phyloP scores from a whole-genome alignment of 2,329 filamentous ascomycete genomes.

The Zymoseptoria brevis region DNA sequence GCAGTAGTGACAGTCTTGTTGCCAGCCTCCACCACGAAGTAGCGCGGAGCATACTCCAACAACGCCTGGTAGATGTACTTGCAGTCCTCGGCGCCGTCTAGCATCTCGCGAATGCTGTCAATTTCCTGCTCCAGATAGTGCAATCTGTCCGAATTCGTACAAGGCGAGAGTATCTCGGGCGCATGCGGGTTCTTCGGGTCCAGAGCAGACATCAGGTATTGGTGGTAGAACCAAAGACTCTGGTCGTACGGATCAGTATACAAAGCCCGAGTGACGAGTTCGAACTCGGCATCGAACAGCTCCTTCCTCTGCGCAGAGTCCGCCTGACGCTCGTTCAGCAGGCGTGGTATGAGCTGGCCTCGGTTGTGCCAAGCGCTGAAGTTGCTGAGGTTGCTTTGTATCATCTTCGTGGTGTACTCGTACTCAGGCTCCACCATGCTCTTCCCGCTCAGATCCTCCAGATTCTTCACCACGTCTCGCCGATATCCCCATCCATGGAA shows the following conservation, averaged over 20 bases:
- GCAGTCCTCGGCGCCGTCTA: slow-evolving; percentile 57
- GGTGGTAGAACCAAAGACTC: slow-evolving; percentile 94
- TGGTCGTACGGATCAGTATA: slow-evolving; percentile 91
- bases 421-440: slow-evolving; percentile 71
- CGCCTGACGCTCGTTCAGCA: slow-evolving; percentile 64
- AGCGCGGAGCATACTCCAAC: slow-evolving; percentile 63
- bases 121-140: slow-evolving; percentile 63
- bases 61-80: slow-evolving; percentile 90
- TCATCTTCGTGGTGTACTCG: slow-evolving; percentile 84
- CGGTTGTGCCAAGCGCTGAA: slow-evolving; percentile 96
- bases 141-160: slow-evolving; percentile 54
- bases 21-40: slow-evolving; percentile 41
- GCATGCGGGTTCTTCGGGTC: slow-evolving; percentile 45
- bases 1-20: slow-evolving; percentile 35
- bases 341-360: slow-evolving; percentile 68
- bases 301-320: slow-evolving; percentile 53
- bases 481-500: slow-evolving; percentile 97
- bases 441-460: slow-evolving; percentile 51
- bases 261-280: slow-evolving; percentile 66
- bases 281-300: slow-evolving; percentile 72
- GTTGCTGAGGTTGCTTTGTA: slow-evolving; percentile 76
- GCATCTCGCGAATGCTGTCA: slow-evolving; percentile 61
- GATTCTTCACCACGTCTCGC: slow-evolving; percentile 63
- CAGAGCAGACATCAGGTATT: slow-evolving; percentile 66
- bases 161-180: slow-evolving; percentile 50